These are phyloP conservation scores for Aristolochia fimbriata DNA, from an alignment of 164 flowering plant species.

Conservation along the genomic window DNA sequence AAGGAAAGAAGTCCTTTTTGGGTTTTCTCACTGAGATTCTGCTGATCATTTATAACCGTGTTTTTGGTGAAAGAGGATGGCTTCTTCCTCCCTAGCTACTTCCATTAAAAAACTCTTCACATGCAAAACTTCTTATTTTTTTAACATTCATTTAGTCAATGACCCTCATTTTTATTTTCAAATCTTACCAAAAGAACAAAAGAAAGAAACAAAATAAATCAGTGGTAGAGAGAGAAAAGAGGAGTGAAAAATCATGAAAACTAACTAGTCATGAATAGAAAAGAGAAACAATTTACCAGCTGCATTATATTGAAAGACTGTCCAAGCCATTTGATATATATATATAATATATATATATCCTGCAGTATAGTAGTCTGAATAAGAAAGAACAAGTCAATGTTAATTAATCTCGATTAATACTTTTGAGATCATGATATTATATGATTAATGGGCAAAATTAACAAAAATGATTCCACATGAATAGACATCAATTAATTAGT, in stretches of 20 bases:
- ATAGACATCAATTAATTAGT: not conserved
- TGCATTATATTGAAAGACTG: not conserved
- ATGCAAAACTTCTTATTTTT: not conserved
- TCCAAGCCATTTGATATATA: too few relatives aligned
- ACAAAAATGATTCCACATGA: not conserved
- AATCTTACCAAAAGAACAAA: slow-evolving; percentile 1
- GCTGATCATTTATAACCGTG: not conserved
- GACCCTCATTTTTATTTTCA: not conserved
- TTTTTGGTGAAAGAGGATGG: not conserved
- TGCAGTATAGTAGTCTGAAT: too few relatives aligned
- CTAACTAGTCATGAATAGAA: not conserved
- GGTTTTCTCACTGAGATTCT: not conserved
- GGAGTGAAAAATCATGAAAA: not conserved
- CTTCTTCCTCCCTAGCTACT: not conserved
- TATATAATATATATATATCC: too few relatives aligned
- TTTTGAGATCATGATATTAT: not conserved
- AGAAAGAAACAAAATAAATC: not conserved
- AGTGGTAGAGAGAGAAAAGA: not conserved
- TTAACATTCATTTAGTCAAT: not conserved
- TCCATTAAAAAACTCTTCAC: not conserved
- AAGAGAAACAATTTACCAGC: not conserved
- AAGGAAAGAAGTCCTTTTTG: too few relatives aligned
- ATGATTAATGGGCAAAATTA: not conserved
- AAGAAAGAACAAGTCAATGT: not conserved
- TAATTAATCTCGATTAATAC: too few relatives aligned